phyloP scores from a whole-genome alignment of 1,284 basidiomycete genomes.

The Cystobasidium slooffiae region DNA sequence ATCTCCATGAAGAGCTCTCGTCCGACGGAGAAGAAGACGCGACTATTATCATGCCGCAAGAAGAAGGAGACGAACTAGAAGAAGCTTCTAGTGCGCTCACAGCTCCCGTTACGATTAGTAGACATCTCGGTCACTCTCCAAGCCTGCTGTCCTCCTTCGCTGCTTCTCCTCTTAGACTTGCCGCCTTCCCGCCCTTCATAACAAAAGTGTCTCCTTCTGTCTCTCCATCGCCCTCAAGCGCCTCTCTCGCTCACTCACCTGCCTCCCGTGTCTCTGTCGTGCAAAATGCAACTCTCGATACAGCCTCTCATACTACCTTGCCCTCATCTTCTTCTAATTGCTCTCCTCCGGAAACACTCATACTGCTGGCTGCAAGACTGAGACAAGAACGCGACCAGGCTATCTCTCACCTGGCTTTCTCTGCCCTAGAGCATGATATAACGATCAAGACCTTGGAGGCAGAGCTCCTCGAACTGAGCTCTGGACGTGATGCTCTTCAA shows the following conservation, averaged over 20 bases:
- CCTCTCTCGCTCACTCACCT: too few species aligned
- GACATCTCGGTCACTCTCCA: neutral
- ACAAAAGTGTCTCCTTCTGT: neutral
- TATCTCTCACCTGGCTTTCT: constrained; percentile 19
- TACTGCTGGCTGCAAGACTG: constrained; percentile 18
- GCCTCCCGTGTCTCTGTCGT: too few species aligned
- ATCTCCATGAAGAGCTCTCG: too few species aligned
- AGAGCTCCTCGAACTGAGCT: constrained; percentile 17
- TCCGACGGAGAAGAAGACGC: too few species aligned
- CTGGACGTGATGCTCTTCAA: constrained; percentile 1
- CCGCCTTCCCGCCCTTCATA: constrained; percentile 17
- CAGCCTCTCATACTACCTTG: neutral
- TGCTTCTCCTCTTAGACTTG: neutral
- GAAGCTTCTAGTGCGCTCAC: neutral
- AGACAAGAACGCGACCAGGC: constrained; percentile 39
- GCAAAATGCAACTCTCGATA: too few species aligned
- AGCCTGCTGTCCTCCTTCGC: constrained; percentile 19
- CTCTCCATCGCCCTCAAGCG: too few species aligned
- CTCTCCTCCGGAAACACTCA: neutral
- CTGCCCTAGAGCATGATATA: constrained; percentile 19
- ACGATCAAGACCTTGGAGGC: neutral
- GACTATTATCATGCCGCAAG: too few species aligned
- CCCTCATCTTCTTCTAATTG: neutral
- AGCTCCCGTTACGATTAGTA: too few species aligned
- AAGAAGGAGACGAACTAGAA: neutral